Percentiles rank a stretch among this genome's conserved stretches.
phyloP scores from a whole-genome alignment of 2,329 filamentous ascomycete genomes.

The Fusarium irregulare region DNA sequence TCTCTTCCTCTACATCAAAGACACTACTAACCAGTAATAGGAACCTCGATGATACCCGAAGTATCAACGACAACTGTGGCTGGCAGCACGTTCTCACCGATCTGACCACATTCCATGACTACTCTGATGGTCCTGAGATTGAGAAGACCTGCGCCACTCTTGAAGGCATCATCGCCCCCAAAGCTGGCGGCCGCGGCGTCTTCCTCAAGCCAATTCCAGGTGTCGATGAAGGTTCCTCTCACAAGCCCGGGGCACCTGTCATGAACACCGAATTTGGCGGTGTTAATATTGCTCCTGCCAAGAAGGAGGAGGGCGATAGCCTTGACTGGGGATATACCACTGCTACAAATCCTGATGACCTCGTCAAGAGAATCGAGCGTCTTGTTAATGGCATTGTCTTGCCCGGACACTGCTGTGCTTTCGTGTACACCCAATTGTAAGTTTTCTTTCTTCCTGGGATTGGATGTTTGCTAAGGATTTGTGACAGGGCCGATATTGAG shows the following conservation, averaged over 20 bases:
- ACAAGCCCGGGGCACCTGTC: constrained; percentile 66
- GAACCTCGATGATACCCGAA: constrained; percentile 69
- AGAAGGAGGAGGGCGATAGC: constrained; percentile 53
- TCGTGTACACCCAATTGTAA: constrained; percentile 75
- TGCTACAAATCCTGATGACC: constrained; percentile 67
- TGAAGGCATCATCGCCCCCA: constrained; percentile 64
- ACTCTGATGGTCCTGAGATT: constrained; percentile 68
- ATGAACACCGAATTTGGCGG: constrained; percentile 77
- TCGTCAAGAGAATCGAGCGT: constrained; percentile 68
- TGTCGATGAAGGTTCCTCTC: constrained; percentile 61
- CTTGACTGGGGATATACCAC: constrained; percentile 77
- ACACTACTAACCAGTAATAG: constrained; percentile 38
- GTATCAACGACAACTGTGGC: constrained; percentile 77
- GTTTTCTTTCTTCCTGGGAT: constrained; percentile 41
- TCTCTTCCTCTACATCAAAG: constrained; percentile 28
- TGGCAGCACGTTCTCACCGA: constrained; percentile 76
- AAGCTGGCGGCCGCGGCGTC: constrained; percentile 62
- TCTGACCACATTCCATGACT: constrained; percentile 76
- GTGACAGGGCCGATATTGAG: constrained; percentile 66
- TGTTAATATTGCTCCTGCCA: constrained; percentile 70
- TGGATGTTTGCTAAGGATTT: constrained; percentile 12
- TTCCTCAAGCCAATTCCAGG: constrained; percentile 62
- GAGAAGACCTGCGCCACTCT: constrained; percentile 65
- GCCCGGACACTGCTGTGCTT: constrained; percentile 67
- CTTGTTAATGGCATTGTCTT: constrained; percentile 68